Evolutionary conservation across 345 rosid species (phyloP), one percentile per base, ranked within the genome.

Genomic region (Leavenworthia alabamica): DNA sequence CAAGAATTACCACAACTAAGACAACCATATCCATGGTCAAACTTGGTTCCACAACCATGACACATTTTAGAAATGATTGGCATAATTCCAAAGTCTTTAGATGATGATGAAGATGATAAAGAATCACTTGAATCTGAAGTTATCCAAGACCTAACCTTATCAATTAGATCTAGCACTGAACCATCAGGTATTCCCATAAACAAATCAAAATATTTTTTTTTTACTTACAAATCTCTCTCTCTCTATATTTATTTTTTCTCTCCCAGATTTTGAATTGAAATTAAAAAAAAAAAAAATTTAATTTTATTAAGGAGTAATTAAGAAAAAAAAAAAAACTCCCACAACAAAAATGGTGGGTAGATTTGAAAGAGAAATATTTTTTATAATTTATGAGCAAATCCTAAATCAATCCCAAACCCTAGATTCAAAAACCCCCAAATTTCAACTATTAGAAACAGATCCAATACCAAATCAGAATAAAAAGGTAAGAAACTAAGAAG

Each of bases 141-240:
- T 70, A 90, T 71, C 93, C 85, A 89, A 81, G 83, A 79, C 88
- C 82, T 72, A 70, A 83, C 77, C 71, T 84, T 88, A 4, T 68
- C 75, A 71, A 84, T 62, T 62, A 88, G 92, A 83, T 93, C 87
- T 81, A 65, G 65, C 70, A 80, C 68, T 60, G 82, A 82, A 71
- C 67, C 78, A 84, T 81, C 89, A 56, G 83, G 83, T 80, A 82
- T 65, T 81, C 92, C 90, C 92, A 82, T 87, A 83, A 68, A 60
- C 61, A 74, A 74, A 73, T 32, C 69, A 67, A 63, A 63, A 60
- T 44, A 69, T 54, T 53, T 20, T 27, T 61, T 54, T 53, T 20
- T 27, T 61, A 67, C 36, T 57, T 63, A 70, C 69, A 50, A 67
- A 73, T 32, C 23, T 16, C 63, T 47, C 35, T 46, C 19, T 65